Evolutionary conservation across 805 yeast genomes (phyloP), one percentile per base, ranked within the genome.

Genomic region (Pichia occidentalis): DNA sequence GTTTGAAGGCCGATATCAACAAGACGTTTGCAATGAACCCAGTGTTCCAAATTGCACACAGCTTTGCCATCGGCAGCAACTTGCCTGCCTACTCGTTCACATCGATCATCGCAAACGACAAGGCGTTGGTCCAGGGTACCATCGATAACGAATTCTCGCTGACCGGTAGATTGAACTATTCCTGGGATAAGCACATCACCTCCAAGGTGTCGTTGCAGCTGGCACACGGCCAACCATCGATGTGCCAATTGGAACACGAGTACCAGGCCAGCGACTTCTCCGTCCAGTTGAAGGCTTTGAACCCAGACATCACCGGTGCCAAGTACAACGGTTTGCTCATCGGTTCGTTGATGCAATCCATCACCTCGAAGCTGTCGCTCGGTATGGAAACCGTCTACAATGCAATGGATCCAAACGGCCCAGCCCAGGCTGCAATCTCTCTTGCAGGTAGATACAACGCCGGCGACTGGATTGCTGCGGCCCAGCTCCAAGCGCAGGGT

Each of bases 201-300:
- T 75, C 95, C 44, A 88, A 87, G 67, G 75, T 84, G 45, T 85
- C 94, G 54, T 70, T 87, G 61, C 97, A 90, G 70, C 69, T 87
- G 50, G 85, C 94, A 51, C 70, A 79, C 47, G 85, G 81, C 48
- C 96, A 88, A 68, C 96, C 92, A 48, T 70, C 92, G 42, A 86
- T 90, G 95, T 73, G 84, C 47, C 97, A 92, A 68, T 70, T 90
- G 52, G 98, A 92, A 71, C 97, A 92, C 62, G 98, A 92, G 64
- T 81, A 77, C 68, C 90, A 83, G 65, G 96, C 90, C 44, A 64
- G 73, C 40, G 98, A 92, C 61, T 87, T 77, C 60, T 80, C 95
- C 35, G 62, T 88, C 59, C 88, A 88, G 71, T 69, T 92, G 59
- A 94, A 92, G 70, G 71, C 94, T 39, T 73, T 88, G 60, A 92